A percentile compares a stretch with the other conserved stretches of the same genome.
Evolutionary conservation across 2,329 filamentous ascomycete genomes (phyloP).

Genomic region (Aspergillus neoniger): DNA sequence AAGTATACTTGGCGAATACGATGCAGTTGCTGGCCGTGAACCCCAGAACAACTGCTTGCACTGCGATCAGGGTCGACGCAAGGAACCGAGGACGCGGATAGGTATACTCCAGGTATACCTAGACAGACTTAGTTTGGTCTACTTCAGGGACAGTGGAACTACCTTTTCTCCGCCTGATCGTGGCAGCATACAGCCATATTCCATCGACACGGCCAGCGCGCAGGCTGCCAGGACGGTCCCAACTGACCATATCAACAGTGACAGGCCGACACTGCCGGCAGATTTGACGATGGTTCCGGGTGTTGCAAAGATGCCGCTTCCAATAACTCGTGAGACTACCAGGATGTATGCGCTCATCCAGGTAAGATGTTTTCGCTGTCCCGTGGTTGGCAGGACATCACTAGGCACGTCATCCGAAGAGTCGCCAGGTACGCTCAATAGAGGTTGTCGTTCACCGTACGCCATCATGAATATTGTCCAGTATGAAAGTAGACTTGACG

Average conservation of each 20-base stretch:
- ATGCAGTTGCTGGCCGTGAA: conserved; percentile 72
- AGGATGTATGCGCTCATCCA: conserved; percentile 68
- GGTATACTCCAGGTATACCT: conserved; percentile 71
- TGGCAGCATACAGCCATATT: conserved; percentile 71
- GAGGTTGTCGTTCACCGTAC: conserved; percentile 23
- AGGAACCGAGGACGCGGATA: conserved; percentile 65
- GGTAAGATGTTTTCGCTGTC: conserved; percentile 60
- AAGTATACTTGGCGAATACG: conserved; percentile 65
- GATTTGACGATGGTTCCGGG: conserved; percentile 67
- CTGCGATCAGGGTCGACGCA: conserved; percentile 64
- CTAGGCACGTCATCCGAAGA: not conserved
- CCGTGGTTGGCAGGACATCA: conserved; percentile 26
- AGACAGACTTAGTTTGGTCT: conserved; percentile 25
- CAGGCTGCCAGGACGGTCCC: conserved; percentile 64
- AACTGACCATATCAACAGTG: conserved; percentile 63
- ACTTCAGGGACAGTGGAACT: conserved; percentile 39
- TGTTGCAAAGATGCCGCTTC: conserved; percentile 71
- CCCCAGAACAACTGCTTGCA: conserved; percentile 64
- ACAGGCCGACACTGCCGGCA: conserved; percentile 66
- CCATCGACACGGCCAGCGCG: conserved; percentile 63
- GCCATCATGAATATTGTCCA: conserved; percentile 18
- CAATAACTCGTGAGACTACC: conserved; percentile 68
- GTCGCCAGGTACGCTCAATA: conserved; percentile 14
- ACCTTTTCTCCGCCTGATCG: conserved; percentile 69
- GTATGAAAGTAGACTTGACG: conserved; percentile 4